Evolutionary conservation across 176 grass and related monocot genomes (phyloP).

Genomic region (Typha latifolia): DNA sequence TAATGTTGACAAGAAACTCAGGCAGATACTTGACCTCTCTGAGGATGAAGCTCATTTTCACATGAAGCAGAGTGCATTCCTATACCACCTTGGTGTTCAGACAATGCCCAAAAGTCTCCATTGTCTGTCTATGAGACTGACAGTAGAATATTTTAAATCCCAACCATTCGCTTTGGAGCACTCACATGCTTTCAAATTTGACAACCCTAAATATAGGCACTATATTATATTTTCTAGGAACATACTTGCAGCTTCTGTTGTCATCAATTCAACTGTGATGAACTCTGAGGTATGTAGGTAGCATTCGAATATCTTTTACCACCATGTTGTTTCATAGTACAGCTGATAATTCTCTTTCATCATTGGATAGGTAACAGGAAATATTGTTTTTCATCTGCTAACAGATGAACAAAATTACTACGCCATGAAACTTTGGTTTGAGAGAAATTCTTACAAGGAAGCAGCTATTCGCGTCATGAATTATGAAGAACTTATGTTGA

Average conservation of each 20-base stretch:
- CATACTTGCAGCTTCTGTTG: slow-evolving; percentile 63
- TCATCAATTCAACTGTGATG: slow-evolving; percentile 57
- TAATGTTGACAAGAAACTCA: slow-evolving; percentile 78
- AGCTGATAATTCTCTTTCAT: not conserved
- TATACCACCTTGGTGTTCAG: slow-evolving; percentile 63
- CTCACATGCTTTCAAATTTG: slow-evolving; percentile 26
- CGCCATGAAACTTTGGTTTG: slow-evolving; percentile 74
- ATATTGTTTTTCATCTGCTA: slow-evolving; percentile 58
- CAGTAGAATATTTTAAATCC: slow-evolving; percentile 80
- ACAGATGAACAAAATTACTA: slow-evolving; percentile 70
- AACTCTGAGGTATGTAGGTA: slow-evolving; percentile 51
- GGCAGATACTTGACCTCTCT: slow-evolving; percentile 64
- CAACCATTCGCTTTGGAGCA: not conserved
- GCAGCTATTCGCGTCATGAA: slow-evolving; percentile 47
- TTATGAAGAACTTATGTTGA: slow-evolving; percentile 37
- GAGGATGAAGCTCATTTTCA: slow-evolving; percentile 90
- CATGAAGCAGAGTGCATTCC: slow-evolving; percentile 70
- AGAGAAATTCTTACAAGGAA: slow-evolving; percentile 58
- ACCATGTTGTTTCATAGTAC: not conserved
- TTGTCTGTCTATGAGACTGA: slow-evolving; percentile 75
- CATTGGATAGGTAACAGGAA: slow-evolving; percentile 49
- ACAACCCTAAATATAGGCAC: slow-evolving; percentile 32
- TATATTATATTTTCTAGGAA: slow-evolving; percentile 71
- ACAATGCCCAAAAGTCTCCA: slow-evolving; percentile 77
- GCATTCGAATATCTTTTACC: not conserved